phyloP scores from a whole-genome alignment of 805 yeast genomes.

The Teunomyces panamensis region DNA sequence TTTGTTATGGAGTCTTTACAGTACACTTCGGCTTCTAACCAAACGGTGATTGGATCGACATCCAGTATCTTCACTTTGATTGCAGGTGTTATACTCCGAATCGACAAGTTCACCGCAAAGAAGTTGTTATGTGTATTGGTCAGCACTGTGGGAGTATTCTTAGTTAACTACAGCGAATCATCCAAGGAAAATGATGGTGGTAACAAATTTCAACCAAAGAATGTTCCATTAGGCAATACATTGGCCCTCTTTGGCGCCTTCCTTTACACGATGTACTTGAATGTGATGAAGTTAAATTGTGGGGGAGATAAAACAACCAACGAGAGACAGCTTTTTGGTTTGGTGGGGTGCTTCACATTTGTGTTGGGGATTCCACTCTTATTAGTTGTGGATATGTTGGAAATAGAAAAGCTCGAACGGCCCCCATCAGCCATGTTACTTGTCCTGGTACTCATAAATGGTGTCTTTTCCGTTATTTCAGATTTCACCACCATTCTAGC shows the following conservation, averaged over 20 bases:
- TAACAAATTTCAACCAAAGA: conserved; percentile 29
- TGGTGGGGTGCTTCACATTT: conserved; percentile 43
- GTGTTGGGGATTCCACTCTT: conserved; percentile 40
- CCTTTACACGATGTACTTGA: conserved; percentile 44
- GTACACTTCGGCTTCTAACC: conserved; percentile 53
- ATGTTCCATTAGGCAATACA: conserved; percentile 44
- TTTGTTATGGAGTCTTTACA: conserved; percentile 41
- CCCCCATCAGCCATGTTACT: conserved; percentile 33
- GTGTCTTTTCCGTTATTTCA: conserved; percentile 45
- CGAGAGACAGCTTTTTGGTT: conserved; percentile 47
- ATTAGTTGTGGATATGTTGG: conserved; percentile 30
- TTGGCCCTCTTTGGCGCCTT: conserved; percentile 47
- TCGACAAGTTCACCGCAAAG: conserved; percentile 41
- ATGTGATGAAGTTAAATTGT: conserved; percentile 42
- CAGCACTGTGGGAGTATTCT: conserved; percentile 46
- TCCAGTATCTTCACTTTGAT: conserved; percentile 50
- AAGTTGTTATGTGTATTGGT: conserved; percentile 42
- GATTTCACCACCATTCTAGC: conserved; percentile 53
- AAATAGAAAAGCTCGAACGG: conserved; percentile 39
- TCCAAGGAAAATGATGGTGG: conserved; percentile 17
- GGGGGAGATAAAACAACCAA: conserved; percentile 45
- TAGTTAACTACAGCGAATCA: conserved; percentile 40
- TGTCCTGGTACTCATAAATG: conserved; percentile 36
- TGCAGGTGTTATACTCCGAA: conserved; percentile 37
- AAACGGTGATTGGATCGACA: conserved; percentile 49